Evolutionary conservation across 345 rosid species (phyloP).

Genomic region (Jatropha curcas): DNA sequence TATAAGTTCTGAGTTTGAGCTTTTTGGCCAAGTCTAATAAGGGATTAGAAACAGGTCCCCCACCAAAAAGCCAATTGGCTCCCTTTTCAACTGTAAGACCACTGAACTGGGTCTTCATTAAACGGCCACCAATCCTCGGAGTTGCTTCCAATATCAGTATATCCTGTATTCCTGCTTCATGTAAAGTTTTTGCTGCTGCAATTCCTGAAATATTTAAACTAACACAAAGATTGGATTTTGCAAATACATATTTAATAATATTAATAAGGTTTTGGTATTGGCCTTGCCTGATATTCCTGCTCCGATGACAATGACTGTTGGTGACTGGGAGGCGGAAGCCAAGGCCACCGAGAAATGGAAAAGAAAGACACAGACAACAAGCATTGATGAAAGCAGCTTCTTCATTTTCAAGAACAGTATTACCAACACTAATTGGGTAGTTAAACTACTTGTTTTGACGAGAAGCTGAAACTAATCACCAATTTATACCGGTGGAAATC

Average conservation of each 20-base stretch:
- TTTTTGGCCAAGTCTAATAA: slow-evolving; percentile 24
- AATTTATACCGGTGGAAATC: too few species aligned
- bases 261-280: too few species aligned
- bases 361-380: slow-evolving; percentile 2
- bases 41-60: slow-evolving; percentile 25
- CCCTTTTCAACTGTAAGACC: slow-evolving; percentile 27
- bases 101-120: slow-evolving; percentile 17
- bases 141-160: slow-evolving; percentile 37
- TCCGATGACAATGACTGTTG: slow-evolving; percentile 33
- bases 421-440: neutral
- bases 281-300: slow-evolving; percentile 36
- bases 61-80: slow-evolving; percentile 30
- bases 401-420: neutral
- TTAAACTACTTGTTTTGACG: too few species aligned
- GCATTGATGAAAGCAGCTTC: neutral
- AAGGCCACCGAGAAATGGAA: neutral
- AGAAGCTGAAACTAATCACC: too few species aligned
- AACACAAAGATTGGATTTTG: neutral
- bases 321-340: neutral
- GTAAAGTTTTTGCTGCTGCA: slow-evolving; percentile 32
- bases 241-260: too few species aligned
- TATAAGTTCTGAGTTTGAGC: slow-evolving; percentile 26
- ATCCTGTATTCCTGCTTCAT: slow-evolving; percentile 30
- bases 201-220: slow-evolving; percentile 25
- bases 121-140: slow-evolving; percentile 26